These are phyloP conservation scores for Phlyctochytrium planicorne DNA, from an alignment of 192 early-diverging fungal species.

Conservation along the genomic window DNA sequence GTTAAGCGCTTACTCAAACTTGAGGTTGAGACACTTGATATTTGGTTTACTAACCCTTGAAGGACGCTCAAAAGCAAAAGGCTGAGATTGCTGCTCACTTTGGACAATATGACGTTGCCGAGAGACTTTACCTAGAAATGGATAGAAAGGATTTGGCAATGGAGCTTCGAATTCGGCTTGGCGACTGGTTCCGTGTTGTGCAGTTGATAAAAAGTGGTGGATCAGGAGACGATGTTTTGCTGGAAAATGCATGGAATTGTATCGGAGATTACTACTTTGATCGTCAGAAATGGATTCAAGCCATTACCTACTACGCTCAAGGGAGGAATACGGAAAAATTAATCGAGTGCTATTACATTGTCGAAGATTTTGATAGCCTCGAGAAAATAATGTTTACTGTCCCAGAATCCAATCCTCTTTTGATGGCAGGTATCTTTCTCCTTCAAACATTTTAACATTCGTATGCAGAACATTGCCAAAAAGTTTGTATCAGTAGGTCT, in stretches of 20 bases:
- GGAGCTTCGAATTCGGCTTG: slow-evolving; percentile 48
- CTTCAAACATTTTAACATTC: background rate
- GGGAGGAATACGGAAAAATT: slow-evolving; percentile 46
- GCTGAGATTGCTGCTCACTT: slow-evolving; percentile 56
- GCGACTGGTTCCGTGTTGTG: slow-evolving; percentile 61
- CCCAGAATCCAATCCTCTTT: slow-evolving; percentile 36
- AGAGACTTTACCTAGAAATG: slow-evolving; percentile 54
- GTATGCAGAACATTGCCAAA: slow-evolving; percentile 49
- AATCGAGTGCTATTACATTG: slow-evolving; percentile 48
- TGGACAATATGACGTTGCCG: slow-evolving; percentile 46
- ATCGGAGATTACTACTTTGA: slow-evolving; percentile 61
- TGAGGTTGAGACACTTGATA: slow-evolving; percentile 34
- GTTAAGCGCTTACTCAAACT: slow-evolving; percentile 52
- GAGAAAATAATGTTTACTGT: slow-evolving; percentile 43
- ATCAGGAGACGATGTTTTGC: slow-evolving; percentile 51
- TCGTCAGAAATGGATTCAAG: slow-evolving; percentile 51
- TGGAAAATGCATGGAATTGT: slow-evolving; percentile 54
- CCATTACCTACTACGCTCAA: slow-evolving; percentile 56
- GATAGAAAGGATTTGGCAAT: slow-evolving; percentile 62
- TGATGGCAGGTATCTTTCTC: slow-evolving; percentile 22
- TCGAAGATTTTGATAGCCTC: slow-evolving; percentile 52
- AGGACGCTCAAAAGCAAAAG: slow-evolving; percentile 51
- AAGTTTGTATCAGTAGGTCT: slow-evolving; percentile 52
- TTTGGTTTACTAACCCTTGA: slow-evolving; percentile 1
- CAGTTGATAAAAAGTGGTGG: slow-evolving; percentile 58